Conservation (phyloP, 768 basidiomycete species). For the Leucosporidium scottii region DNA sequence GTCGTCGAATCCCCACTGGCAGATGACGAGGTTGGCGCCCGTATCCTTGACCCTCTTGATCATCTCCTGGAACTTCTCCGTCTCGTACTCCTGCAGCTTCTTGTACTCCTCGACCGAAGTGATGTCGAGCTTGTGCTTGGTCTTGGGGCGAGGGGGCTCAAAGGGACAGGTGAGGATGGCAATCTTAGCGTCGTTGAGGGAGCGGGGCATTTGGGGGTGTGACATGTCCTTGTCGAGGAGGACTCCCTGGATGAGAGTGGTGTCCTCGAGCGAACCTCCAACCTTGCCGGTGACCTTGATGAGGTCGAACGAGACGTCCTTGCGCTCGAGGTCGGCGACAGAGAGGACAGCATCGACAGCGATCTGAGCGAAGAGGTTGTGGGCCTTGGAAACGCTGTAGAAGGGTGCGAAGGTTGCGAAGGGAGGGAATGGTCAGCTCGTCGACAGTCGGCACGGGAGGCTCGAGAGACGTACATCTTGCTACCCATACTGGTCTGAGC, state of each 20-base stretch:
- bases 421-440: background rate
- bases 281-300: conserved; percentile 99
- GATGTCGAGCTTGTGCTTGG: conserved; percentile 97
- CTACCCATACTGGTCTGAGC: conserved; percentile 94
- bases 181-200: conserved; percentile 77
- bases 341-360: conserved; percentile 93
- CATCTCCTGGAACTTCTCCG: conserved; percentile 94
- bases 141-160: conserved; percentile 97
- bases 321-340: conserved; percentile 89
- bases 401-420: background rate
- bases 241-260: conserved; percentile 88
- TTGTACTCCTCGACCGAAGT: conserved; percentile 94
- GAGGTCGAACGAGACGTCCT: conserved; percentile 92
- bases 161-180: conserved; percentile 99
- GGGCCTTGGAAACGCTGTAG: conserved; percentile 88
- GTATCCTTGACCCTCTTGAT: conserved; percentile 92
- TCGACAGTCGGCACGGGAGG: background rate
- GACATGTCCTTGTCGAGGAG: conserved; percentile 99
- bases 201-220: conserved; percentile 93
- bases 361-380: conserved; percentile 89
- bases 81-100: conserved; percentile 88
- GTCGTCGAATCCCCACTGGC: conserved; percentile 99
- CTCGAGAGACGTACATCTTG: conserved; percentile 68
- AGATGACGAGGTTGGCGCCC: conserved; percentile 96
- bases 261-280: conserved; percentile 92